Conservation (phyloP, 208 protist species). For the Wallacemonas sp. region DNA sequence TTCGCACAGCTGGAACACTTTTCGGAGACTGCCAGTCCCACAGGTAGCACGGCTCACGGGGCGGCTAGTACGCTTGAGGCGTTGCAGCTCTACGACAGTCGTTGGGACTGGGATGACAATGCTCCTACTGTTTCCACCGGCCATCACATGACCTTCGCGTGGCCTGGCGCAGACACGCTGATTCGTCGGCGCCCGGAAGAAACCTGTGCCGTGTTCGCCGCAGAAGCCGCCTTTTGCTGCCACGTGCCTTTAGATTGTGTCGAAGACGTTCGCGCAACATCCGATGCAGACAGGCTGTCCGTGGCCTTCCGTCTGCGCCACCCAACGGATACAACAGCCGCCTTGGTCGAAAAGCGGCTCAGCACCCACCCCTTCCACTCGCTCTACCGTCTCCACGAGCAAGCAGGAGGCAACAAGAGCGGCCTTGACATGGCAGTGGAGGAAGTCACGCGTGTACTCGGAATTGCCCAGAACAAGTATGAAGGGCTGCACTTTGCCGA, state of each 20-base stretch:
- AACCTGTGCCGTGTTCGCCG: constrained; percentile 16
- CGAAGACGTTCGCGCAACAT: constrained; percentile 10
- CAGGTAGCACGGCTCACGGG: no score
- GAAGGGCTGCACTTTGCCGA: no score
- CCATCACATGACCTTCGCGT: constrained; percentile 32
- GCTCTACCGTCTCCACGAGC: constrained; percentile 23
- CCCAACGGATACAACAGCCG: constrained; percentile 8
- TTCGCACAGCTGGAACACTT: no score
- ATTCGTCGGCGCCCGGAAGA: constrained; percentile 44
- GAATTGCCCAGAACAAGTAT: no score
- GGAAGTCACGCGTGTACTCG: no score
- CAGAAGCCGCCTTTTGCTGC: constrained; percentile 28
- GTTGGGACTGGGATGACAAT: constrained; percentile 8
- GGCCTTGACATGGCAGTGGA: no score
- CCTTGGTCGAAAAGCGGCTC: constrained; percentile 20
- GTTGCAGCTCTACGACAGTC: constrained; percentile 7
- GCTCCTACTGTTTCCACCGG: constrained; percentile 19
- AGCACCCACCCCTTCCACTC: constrained; percentile 27
- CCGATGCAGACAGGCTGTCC: constrained; percentile 11
- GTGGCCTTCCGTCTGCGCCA: constrained; percentile 35
- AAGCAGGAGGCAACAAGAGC: no score
- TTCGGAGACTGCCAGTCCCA: no score
- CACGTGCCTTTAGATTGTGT: constrained; percentile 29
- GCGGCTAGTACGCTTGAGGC: no score
- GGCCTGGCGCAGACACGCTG: constrained; percentile 19